These are phyloP conservation scores for Colletotrichum sansevieriae DNA, from an alignment of 2,329 filamentous ascomycete species.

Conservation along the genomic window DNA sequence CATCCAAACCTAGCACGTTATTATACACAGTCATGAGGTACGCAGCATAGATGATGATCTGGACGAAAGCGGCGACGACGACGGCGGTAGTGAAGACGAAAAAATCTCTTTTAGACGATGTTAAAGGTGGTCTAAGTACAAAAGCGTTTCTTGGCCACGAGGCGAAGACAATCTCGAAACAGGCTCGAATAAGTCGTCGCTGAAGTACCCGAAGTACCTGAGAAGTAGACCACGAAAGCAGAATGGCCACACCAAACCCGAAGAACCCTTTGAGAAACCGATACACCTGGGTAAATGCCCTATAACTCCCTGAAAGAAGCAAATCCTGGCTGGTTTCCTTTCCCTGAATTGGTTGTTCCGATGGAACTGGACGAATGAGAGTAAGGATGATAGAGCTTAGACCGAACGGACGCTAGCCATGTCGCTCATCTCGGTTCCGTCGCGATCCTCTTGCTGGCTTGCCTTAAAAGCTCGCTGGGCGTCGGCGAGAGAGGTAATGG, in stretches of 20 bases:
- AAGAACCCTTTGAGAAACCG: neutral
- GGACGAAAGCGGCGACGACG: too few species aligned
- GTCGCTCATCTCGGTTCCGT: slow-evolving; percentile 37
- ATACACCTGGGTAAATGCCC: slow-evolving; percentile 13
- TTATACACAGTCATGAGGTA: too few species aligned
- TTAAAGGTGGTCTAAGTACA: slow-evolving; percentile 21
- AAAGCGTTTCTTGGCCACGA: slow-evolving; percentile 15
- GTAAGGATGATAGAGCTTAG: neutral
- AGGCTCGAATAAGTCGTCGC: slow-evolving; percentile 6
- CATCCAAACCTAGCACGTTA: too few species aligned
- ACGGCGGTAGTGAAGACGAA: too few species aligned
- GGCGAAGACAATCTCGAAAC: slow-evolving; percentile 6
- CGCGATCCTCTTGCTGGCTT: slow-evolving; percentile 14
- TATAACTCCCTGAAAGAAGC: slow-evolving; percentile 24
- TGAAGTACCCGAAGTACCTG: slow-evolving; percentile 22
- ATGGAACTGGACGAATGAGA: neutral
- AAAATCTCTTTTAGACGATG: neutral
- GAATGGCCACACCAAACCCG: neutral
- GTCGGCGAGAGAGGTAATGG: slow-evolving; percentile 45
- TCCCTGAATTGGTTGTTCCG: slow-evolving; percentile 16
- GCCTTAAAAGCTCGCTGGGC: slow-evolving; percentile 34
- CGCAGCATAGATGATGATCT: too few species aligned
- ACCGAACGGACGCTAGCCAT: slow-evolving; percentile 34
- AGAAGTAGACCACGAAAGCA: slow-evolving; percentile 12
- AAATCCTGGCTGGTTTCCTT: slow-evolving; percentile 15